Conservation (phyloP, 179 eudicot species). For the Heliamphora pulchella region DNA sequence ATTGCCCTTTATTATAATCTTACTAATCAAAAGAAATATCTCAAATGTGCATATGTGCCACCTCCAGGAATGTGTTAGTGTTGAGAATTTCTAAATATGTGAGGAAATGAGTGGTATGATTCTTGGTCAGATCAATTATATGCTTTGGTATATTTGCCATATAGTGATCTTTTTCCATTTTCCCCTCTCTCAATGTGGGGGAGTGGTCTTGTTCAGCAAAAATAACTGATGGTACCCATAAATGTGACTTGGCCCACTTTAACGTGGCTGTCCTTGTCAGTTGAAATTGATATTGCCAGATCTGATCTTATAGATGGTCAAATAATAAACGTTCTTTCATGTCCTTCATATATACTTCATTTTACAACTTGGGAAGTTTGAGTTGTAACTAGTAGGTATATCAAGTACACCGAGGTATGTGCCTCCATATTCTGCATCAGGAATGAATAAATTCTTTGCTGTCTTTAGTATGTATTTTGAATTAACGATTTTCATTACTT, state of each 20-base stretch:
- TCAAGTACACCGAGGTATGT: too few relatives aligned
- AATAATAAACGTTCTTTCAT: neutral
- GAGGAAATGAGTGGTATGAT: neutral
- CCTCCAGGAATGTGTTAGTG: neutral
- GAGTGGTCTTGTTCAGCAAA: neutral
- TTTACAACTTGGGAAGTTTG: neutral
- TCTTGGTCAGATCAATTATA: neutral
- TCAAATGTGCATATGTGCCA: neutral
- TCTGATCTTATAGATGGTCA: neutral
- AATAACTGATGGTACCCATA: neutral
- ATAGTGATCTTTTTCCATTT: neutral
- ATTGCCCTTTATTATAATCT: too few relatives aligned
- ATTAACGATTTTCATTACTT: neutral
- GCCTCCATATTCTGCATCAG: too few relatives aligned
- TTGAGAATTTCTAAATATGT: neutral
- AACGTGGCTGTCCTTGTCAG: neutral
- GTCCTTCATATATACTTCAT: neutral
- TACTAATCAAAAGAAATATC: neutral
- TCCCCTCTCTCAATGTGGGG: neutral
- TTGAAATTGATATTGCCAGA: neutral
- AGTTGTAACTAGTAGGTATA: too few relatives aligned
- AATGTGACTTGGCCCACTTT: neutral
- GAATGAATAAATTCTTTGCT: too few relatives aligned
- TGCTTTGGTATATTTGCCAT: neutral
- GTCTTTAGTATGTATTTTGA: too few relatives aligned